A percentile compares a stretch with the other conserved stretches of the same genome.
These are phyloP conservation scores for Colletotrichum euphorbiae DNA, from an alignment of 2,329 filamentous ascomycete genomes.

Conservation along the genomic window DNA sequence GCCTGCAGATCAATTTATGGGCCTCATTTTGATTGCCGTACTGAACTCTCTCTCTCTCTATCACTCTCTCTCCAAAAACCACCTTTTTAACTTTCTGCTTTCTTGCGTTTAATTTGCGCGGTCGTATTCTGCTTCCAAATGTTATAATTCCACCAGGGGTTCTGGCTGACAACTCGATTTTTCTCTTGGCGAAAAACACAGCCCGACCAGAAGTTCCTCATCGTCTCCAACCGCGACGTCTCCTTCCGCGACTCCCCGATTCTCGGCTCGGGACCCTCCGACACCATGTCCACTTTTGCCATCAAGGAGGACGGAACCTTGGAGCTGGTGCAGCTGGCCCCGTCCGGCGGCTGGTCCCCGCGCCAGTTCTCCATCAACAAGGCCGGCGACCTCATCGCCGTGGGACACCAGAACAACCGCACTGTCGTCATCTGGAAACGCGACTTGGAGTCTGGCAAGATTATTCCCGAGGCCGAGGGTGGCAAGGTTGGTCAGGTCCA, in stretches of 20 bases:
- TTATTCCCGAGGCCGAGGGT: constrained; percentile 40
- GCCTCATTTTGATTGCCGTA: constrained; percentile 12
- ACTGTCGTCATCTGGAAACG: constrained; percentile 41
- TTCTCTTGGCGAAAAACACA: not conserved
- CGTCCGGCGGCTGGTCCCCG: constrained; percentile 39
- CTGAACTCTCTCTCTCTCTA: not conserved
- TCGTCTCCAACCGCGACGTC: constrained; percentile 38
- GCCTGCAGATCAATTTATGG: constrained; percentile 19
- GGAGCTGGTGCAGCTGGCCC: constrained; percentile 38
- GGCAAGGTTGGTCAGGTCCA: constrained; percentile 40
- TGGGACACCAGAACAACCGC: constrained; percentile 40
- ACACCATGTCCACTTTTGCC: constrained; percentile 39
- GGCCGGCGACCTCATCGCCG: constrained; percentile 35
- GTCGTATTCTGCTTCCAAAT: constrained; percentile 16
- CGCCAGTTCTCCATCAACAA: constrained; percentile 41
- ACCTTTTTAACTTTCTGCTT: not conserved
- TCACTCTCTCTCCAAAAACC: not conserved
- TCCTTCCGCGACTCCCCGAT: constrained; percentile 39
- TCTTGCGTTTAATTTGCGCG: not conserved
- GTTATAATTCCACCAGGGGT: not conserved
- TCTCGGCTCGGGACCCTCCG: constrained; percentile 39
- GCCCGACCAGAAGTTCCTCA: constrained; percentile 35
- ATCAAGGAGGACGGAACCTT: constrained; percentile 39
- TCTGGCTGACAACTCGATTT: constrained; percentile 8
- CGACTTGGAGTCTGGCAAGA: constrained; percentile 38